These are phyloP conservation scores for Podospora pseudocomata DNA, from an alignment of 495 filamentous ascomycete genomes.

Conservation along the genomic window DNA sequence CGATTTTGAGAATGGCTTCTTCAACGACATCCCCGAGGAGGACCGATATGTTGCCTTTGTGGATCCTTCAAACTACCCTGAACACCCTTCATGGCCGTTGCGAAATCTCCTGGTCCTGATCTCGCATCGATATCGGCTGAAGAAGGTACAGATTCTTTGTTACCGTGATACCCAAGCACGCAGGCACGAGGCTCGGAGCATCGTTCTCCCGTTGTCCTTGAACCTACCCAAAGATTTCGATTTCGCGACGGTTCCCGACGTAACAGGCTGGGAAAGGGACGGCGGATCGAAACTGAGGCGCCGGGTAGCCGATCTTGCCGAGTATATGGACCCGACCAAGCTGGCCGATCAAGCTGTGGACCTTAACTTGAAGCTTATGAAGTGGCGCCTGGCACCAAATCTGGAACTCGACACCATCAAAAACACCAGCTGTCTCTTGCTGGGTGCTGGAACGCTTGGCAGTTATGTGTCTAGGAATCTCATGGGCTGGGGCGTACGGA, in stretches of 20 bases:
- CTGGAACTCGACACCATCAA: slow-evolving; percentile 87
- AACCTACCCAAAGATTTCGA: slow-evolving; percentile 41
- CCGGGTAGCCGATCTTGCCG: slow-evolving; percentile 72
- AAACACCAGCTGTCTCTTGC: slow-evolving; percentile 81
- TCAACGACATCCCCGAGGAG: slow-evolving; percentile 59
- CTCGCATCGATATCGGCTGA: slow-evolving; percentile 73
- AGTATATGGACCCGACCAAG: slow-evolving; percentile 83
- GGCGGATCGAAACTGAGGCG: slow-evolving; percentile 68
- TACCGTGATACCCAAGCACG: slow-evolving; percentile 77
- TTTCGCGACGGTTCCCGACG: slow-evolving; percentile 64
- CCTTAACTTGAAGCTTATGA: slow-evolving; percentile 95
- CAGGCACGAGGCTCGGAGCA: slow-evolving; percentile 74
- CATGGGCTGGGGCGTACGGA: slow-evolving; percentile 94
- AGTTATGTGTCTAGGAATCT: slow-evolving; percentile 88
- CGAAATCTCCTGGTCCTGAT: slow-evolving; percentile 84
- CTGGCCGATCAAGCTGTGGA: slow-evolving; percentile 96
- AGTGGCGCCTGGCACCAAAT: slow-evolving; percentile 90
- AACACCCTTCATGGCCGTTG: slow-evolving; percentile 87
- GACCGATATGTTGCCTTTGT: slow-evolving; percentile 83
- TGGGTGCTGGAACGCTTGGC: slow-evolving; percentile 93
- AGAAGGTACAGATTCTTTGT: slow-evolving; percentile 78
- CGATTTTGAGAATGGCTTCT: slow-evolving; percentile 84
- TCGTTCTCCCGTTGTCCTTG: slow-evolving; percentile 66
- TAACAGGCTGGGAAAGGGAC: slow-evolving; percentile 93
- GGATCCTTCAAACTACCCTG: slow-evolving; percentile 84